Base-by-base conservation (phyloP, 768 basidiomycete species). In the Auriscalpium microsporum region DNA sequence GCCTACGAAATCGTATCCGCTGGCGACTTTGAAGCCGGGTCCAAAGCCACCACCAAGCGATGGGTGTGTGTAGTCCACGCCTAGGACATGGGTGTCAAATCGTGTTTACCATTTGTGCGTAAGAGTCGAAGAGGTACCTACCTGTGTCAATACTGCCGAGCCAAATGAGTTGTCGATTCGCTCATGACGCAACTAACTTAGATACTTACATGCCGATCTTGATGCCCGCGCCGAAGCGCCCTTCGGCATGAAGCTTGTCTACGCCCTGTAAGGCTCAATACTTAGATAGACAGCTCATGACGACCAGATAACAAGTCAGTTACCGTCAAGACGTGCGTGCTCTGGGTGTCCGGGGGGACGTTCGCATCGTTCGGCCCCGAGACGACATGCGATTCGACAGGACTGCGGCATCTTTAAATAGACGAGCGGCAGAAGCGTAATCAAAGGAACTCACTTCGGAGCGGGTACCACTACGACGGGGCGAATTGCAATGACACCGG, bases 171-270 rank as follows among this genome's bases (percentile, higher is more conserved):
- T n/a, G 44, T n/a, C 4, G 1, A 28, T 28, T 4, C 28, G 28
- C 28, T 28, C 28, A 28, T 19, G 14, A n/a, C 17, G 35, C 48
- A 10, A 10, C 23, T 16, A n/a, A n/a, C n/a, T n/a, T n/a, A 50
- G 16, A 36, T 36, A 59, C 78, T 66, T 54, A 81, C 80, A 87
- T 80, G 58, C 77, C 86, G 52, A 90, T 75, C 62, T 84, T 84
- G 65, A 86, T 72, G 2, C 85, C 85, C 42, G 75, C 75, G 11
- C 87, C 86, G 23, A 73, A 73, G 62, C 81, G 75, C 1, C 83
- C 84, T 57, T 75, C 62, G 6, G 81, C 81, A 63, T 87, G 85
- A 17, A 85, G 72, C 57, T 77, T 79, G 61, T 86, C 80, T 2
- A 86, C 84, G 19, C 82, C 80, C 79, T 82, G 38, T 19, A 37